Base-by-base conservation (phyloP, 148 eudicot genomes). In the Simmondsia chinensis region DNA sequence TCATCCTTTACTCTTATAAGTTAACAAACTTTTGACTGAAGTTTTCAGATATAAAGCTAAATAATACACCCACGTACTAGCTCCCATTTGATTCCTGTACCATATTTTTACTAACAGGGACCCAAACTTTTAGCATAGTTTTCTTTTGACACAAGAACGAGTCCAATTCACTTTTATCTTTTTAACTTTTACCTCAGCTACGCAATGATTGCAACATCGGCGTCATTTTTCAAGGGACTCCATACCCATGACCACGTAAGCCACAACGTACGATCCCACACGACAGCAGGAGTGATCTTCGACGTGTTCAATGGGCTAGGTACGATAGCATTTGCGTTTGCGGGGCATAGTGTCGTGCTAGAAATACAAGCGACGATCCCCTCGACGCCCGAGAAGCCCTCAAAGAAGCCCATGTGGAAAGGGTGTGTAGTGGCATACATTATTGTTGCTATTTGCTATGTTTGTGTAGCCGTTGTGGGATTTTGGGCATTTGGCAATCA, bases 281-380 rank as follows among this genome's bases (percentile, higher is more conserved):
- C 72, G 0, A 48, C 21, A 11, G 68, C 76, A 0, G 65, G 68
- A 8, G 40, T 43, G 27, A 40, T 66, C 5, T 66, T 71, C 25
- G 69, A 59, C 20, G 30, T 53, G 1, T 69, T 69, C 49, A 63
- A 49, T 16, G 61, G 64, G 14, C 35, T 71, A 26, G 76, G 76
- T 9, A 66, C 68, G 2, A 28, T 66, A 4, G 68, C 76, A 4
- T 71, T 71, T 19, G 68, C 76, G 1, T 71, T 61, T 32, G 76
- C 76, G 1, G 76, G 68, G 3, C 76, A 71, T 42, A 57, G 57
- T 11, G 72, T 71, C 1, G 65, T 47, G n/a, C 39, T 71, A 13
- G 76, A 71, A 54, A 71, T 71, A 19, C 76, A 71, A 14, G 76
- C 76, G 15, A 71, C 76, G 0, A 66, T 71, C 19, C 76, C 76